phyloP scores from a whole-genome alignment of 768 basidiomycete genomes.

The Tricholoma matsutake region DNA sequence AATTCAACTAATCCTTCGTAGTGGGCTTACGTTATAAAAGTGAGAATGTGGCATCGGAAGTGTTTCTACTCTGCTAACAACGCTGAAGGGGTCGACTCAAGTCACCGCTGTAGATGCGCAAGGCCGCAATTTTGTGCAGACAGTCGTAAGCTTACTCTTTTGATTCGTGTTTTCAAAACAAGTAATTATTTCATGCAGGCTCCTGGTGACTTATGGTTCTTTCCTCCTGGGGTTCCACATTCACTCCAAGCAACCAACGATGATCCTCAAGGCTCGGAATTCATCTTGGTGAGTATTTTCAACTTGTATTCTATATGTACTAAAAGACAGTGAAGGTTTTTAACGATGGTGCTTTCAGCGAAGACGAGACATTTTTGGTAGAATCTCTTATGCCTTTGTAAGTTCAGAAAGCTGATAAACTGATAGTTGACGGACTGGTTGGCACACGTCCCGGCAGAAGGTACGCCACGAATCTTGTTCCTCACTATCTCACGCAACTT shows the following conservation, averaged over 20 bases:
- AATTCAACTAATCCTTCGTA: slow-evolving; percentile 17
- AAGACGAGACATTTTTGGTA: slow-evolving; percentile 52
- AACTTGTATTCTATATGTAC: not conserved
- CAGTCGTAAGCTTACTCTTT: slow-evolving; percentile 37
- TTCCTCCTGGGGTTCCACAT: slow-evolving; percentile 55
- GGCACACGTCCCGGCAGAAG: slow-evolving; percentile 49
- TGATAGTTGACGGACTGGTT: slow-evolving; percentile 52
- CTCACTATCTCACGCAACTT: not conserved
- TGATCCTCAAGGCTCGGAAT: slow-evolving; percentile 46
- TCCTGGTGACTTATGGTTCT: slow-evolving; percentile 54
- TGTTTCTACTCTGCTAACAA: not conserved
- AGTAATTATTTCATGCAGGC: slow-evolving; percentile 21
- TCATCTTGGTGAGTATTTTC: slow-evolving; percentile 39
- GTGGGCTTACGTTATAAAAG: slow-evolving; percentile 52
- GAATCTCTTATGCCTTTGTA: not conserved
- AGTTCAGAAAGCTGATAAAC: not conserved
- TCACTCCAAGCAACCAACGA: slow-evolving; percentile 50
- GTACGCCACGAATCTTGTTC: slow-evolving; percentile 10
- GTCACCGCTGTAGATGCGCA: slow-evolving; percentile 45
- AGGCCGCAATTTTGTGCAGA: slow-evolving; percentile 48
- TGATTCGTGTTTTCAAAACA: not conserved
- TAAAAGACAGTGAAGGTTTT: slow-evolving; percentile 37
- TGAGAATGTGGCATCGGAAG: slow-evolving; percentile 5
- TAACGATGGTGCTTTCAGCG: slow-evolving; percentile 48
- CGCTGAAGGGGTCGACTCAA: slow-evolving; percentile 43